These are phyloP conservation scores for Ottelia alismoides DNA, from an alignment of 106 monocot genomes.

Conservation along the genomic window DNA sequence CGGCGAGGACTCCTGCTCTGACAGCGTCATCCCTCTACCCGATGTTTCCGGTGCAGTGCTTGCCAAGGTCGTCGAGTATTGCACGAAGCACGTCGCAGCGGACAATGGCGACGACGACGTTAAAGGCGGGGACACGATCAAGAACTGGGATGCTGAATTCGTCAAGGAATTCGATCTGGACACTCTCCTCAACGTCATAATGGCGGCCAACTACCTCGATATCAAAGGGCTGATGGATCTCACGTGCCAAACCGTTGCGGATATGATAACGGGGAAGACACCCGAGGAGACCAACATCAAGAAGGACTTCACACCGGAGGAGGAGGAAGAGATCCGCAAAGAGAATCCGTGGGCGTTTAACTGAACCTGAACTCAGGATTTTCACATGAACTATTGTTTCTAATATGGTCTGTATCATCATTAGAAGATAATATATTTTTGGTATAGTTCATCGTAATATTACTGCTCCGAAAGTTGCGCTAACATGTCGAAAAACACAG, in stretches of 20 bases:
- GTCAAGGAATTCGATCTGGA: not conserved
- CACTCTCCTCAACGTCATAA: not conserved
- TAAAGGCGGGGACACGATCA: not conserved
- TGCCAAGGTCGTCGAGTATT: constrained; percentile 2
- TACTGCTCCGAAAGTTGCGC: too few relatives aligned
- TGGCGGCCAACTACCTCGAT: not conserved
- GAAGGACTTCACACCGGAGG: not conserved
- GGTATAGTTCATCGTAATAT: too few relatives aligned
- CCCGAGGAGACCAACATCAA: not conserved
- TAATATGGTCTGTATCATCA: too few relatives aligned
- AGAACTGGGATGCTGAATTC: not conserved
- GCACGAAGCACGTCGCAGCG: not conserved
- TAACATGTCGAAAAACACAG: too few relatives aligned
- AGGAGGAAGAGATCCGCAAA: not conserved
- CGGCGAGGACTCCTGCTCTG: not conserved
- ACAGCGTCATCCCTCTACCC: not conserved
- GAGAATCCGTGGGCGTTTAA: constrained; percentile 4
- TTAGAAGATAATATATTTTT: too few relatives aligned
- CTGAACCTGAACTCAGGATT: too few relatives aligned
- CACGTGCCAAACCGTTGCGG: not conserved
- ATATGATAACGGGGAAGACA: not conserved
- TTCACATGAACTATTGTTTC: too few relatives aligned
- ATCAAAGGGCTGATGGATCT: not conserved
- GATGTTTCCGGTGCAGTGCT: not conserved
- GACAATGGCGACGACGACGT: not conserved